A percentile compares a stretch with the other conserved stretches of the same genome.
Conservation (phyloP, 257 asterid genomes). For the Solanum sejunctum region DNA sequence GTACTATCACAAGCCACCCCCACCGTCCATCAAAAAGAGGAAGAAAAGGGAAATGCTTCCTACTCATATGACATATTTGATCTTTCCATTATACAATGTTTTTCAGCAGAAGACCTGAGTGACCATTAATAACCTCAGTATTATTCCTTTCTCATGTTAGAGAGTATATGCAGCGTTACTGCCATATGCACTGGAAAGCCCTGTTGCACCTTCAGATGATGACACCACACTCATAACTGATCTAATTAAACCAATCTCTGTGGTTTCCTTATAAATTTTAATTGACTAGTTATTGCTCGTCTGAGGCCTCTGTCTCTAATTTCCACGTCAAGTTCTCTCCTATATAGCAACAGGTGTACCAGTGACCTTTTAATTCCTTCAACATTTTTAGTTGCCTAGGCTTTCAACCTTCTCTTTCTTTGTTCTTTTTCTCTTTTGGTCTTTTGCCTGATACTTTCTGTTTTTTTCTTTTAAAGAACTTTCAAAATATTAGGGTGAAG, state of each 20-base stretch:
- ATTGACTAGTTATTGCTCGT: neutral
- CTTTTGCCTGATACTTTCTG: neutral
- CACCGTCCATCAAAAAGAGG: neutral
- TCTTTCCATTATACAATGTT: neutral
- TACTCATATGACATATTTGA: neutral
- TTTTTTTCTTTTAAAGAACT: neutral
- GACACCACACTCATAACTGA: neutral
- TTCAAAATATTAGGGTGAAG: neutral
- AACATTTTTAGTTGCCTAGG: neutral
- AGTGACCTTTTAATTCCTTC: neutral
- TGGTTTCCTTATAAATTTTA: neutral
- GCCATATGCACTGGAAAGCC: neutral
- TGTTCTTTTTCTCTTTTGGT: neutral
- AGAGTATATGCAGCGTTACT: neutral
- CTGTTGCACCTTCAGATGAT: neutral
- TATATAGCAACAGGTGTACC: neutral
- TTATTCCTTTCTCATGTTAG: neutral
- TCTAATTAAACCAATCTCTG: neutral
- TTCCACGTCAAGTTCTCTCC: neutral
- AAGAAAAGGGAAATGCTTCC: neutral
- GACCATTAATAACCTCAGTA: neutral
- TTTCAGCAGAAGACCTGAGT: neutral
- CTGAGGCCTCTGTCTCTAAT: neutral
- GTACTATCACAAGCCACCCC: neutral
- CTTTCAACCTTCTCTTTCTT: neutral